Conservation (phyloP, 257 asterid species). For the Solanum clarkiae region DNA sequence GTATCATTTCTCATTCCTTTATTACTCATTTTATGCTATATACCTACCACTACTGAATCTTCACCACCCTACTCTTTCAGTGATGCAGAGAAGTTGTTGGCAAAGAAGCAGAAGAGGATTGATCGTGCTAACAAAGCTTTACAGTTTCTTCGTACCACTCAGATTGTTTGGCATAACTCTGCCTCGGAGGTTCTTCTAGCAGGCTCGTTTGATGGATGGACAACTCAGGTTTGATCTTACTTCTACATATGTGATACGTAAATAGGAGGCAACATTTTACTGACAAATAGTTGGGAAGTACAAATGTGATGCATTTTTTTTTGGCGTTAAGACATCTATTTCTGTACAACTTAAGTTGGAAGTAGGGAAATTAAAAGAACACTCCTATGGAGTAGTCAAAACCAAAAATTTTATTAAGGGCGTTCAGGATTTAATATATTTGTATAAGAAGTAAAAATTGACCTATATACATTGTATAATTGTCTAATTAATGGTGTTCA, state of each 20-base stretch:
- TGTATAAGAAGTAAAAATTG: not conserved
- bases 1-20: constrained; percentile 7
- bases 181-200: constrained; percentile 69
- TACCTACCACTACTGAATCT: not conserved
- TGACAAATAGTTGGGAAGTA: not conserved
- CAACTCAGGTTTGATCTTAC: constrained; percentile 54
- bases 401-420: not conserved
- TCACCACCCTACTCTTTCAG: constrained; percentile 26
- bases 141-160: constrained; percentile 54
- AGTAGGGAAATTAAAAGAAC: not conserved
- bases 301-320: not conserved
- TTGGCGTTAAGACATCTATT: not conserved
- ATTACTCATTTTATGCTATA: not conserved
- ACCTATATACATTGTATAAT: not conserved
- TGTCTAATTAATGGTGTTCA: not conserved
- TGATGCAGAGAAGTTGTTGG: constrained; percentile 40
- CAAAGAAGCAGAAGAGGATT: constrained; percentile 50
- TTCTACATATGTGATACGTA: not conserved
- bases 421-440: not conserved
- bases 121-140: constrained; percentile 42
- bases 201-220: constrained; percentile 98
- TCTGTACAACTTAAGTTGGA: not conserved
- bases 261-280: not conserved
- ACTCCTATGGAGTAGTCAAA: not conserved
- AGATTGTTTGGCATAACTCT: constrained; percentile 57